These are phyloP conservation scores for Boletus tomentosulus DNA, from an alignment of 768 basidiomycete species.

Conservation along the genomic window DNA sequence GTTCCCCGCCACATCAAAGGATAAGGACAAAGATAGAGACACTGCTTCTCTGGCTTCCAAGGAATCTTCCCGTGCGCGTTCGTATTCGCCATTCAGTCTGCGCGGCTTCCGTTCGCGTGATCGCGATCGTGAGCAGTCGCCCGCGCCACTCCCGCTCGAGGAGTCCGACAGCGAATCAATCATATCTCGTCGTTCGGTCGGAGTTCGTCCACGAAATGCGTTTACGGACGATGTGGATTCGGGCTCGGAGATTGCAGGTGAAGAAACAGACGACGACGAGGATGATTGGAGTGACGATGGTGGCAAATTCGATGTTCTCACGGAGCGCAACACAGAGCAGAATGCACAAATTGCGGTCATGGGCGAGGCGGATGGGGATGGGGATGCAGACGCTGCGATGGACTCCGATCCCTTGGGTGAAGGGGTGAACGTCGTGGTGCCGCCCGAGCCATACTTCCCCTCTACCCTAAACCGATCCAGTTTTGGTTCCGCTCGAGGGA, in stretches of 20 bases:
- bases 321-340: conserved; percentile 83
- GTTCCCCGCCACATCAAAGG: conserved; percentile 31
- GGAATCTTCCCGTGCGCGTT: conserved; percentile 59
- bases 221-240: conserved; percentile 58
- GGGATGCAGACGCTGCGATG: conserved; percentile 49
- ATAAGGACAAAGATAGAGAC: conserved; percentile 32
- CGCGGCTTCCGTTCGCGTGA: conserved; percentile 59
- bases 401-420: conserved; percentile 86
- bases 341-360: conserved; percentile 55
- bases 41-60: conserved; percentile 42
- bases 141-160: conserved; percentile 53
- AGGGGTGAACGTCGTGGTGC: conserved; percentile 85
- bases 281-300: conserved; percentile 60
- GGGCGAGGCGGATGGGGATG: conserved; percentile 36
- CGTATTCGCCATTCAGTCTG: conserved; percentile 77
- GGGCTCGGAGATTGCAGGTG: conserved; percentile 55
- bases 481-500: conserved; percentile 34
- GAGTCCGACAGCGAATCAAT: conserved; percentile 48
- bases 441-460: conserved; percentile 80
- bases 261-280: conserved; percentile 47
- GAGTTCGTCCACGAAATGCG: conserved; percentile 54
- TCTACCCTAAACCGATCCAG: conserved; percentile 58
- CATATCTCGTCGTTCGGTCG: conserved; percentile 32
- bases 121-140: conserved; percentile 52
- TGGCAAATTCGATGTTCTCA: conserved; percentile 65